These are phyloP conservation scores for Phytophthora chlamydospora DNA, from an alignment of 352 stramenopile species.

Conservation along the genomic window DNA sequence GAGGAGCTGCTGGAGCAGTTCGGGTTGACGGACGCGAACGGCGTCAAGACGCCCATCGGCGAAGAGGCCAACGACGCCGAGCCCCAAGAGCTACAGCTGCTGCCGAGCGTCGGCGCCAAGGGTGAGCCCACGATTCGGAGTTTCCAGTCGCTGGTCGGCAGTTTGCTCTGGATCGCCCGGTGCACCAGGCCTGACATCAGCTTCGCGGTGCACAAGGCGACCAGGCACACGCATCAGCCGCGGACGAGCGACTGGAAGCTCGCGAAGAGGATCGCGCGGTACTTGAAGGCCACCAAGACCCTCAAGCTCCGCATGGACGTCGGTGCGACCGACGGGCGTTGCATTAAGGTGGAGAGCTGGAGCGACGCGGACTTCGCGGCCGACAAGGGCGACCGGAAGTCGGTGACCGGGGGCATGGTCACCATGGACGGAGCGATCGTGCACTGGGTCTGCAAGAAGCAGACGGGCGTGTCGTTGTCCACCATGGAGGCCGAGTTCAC, in stretches of 20 bases:
- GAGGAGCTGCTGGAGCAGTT: slow-evolving; percentile 26
- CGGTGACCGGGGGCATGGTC: slow-evolving; percentile 15
- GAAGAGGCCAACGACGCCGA: neutral
- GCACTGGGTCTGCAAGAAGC: slow-evolving; percentile 17
- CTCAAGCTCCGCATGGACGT: slow-evolving; percentile 17
- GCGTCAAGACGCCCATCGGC: slow-evolving; percentile 9
- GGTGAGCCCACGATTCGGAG: slow-evolving; percentile 15
- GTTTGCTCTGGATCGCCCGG: slow-evolving; percentile 31
- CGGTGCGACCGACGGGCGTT: neutral
- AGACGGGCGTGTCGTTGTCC: slow-evolving; percentile 12
- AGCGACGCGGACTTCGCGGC: slow-evolving; percentile 30
- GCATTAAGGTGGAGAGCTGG: slow-evolving; percentile 5
- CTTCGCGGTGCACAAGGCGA: slow-evolving; percentile 27
- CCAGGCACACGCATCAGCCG: slow-evolving; percentile 13
- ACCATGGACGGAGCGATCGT: slow-evolving; percentile 17
- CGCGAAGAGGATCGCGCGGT: slow-evolving; percentile 22
- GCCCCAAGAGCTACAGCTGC: neutral
- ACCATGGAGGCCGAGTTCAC: slow-evolving; percentile 26
- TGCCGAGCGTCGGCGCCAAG: neutral
- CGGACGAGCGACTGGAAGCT: slow-evolving; percentile 10
- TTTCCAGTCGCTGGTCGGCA: slow-evolving; percentile 44
- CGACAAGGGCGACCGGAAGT: slow-evolving; percentile 30
- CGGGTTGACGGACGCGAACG: slow-evolving; percentile 25
- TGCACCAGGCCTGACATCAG: slow-evolving; percentile 36
- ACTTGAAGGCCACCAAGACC: slow-evolving; percentile 20